phyloP scores from a whole-genome alignment of 140 eudicot species.

The Senecio squalidus region DNA sequence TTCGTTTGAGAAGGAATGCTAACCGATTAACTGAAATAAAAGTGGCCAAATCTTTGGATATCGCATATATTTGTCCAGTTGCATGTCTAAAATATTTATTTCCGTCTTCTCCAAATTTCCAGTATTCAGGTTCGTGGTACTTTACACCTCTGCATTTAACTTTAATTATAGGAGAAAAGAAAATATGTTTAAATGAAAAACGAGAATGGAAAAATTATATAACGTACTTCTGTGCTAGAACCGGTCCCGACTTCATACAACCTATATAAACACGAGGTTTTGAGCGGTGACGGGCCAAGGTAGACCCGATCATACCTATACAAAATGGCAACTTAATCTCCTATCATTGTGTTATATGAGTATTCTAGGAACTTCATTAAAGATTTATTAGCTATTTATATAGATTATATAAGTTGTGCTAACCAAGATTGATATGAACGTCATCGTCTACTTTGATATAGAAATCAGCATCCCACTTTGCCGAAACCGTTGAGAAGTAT shows the following conservation, averaged over 20 bases:
- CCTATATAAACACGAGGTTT: constrained; percentile 80
- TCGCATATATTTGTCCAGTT: constrained; percentile 76
- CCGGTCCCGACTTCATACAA: constrained; percentile 94
- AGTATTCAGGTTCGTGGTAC: constrained; percentile 88
- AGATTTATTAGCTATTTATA: not conserved
- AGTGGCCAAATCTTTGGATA: constrained; percentile 84
- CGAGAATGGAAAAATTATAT: not conserved
- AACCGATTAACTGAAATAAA: constrained; percentile 75
- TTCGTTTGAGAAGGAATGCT: constrained; percentile 2
- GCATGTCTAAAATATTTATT: constrained; percentile 88
- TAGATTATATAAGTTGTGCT: constrained; percentile 17
- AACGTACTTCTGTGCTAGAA: constrained; percentile 67
- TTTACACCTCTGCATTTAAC: constrained; percentile 52
- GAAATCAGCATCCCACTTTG: constrained; percentile 86
- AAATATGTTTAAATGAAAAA: not conserved
- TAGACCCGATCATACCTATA: constrained; percentile 66
- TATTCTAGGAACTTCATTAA: not conserved
- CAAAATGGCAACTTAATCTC: constrained; percentile 11
- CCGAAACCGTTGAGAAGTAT: constrained; percentile 71
- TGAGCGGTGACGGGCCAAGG: constrained; percentile 65
- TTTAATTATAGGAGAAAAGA: not conserved
- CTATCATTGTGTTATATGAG: not conserved
- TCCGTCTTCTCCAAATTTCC: constrained; percentile 95
- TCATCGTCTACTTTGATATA: constrained; percentile 85
- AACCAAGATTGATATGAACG: constrained; percentile 88